Evolutionary conservation across 2,329 filamentous ascomycete species (phyloP), one percentile per base, ranked within the genome.

Genomic region (Diaporthe vaccinii): DNA sequence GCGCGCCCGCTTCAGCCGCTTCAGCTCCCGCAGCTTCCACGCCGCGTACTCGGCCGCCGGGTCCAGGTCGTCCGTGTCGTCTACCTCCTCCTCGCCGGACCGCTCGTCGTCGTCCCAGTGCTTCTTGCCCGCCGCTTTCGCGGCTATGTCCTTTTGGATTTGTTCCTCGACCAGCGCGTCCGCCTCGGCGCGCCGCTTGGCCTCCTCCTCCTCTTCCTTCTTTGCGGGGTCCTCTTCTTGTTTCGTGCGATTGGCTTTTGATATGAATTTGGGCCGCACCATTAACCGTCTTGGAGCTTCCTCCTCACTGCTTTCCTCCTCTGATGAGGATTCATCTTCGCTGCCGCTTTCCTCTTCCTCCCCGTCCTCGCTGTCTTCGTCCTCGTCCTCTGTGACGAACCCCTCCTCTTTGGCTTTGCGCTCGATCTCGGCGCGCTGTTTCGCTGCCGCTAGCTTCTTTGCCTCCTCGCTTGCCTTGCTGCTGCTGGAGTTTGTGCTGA

Each of bases 11-110:
- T 96, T 96, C 78, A 98, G 91, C 12, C 97, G 93, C 83, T 93
- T 93, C 57, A 99, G 89, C 85, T 99, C 97, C 67, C 97, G 93
- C 68, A 99, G 89, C 82, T 96, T 97, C 96, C 97, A 99, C 0
- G 96, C 95, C 9, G 95, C 95, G 77, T 93, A 91, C 84, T 99
- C 97, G 10, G 95, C 95, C 77, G 94, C 95, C 0, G 95, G 94
- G 82, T 98, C 95, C 4, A 96, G 80, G 49, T 92, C 95, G 82
- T 99, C 97, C 2, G 93, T 94, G 80, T 98, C 97, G 83, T 98
- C 95, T 28, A 98, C 93, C 65, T 92, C 91, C 75, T 91, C 91
- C 36, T 91, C 90, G 72, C 88, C 88, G 22, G 90, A 91, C 22
- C 89, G 89, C 9, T 91, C 90, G 58, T 86, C 84, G 78, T 95